Conservation (phyloP, 1,284 basidiomycete species). For the Ceratobasidium theobromae region DNA sequence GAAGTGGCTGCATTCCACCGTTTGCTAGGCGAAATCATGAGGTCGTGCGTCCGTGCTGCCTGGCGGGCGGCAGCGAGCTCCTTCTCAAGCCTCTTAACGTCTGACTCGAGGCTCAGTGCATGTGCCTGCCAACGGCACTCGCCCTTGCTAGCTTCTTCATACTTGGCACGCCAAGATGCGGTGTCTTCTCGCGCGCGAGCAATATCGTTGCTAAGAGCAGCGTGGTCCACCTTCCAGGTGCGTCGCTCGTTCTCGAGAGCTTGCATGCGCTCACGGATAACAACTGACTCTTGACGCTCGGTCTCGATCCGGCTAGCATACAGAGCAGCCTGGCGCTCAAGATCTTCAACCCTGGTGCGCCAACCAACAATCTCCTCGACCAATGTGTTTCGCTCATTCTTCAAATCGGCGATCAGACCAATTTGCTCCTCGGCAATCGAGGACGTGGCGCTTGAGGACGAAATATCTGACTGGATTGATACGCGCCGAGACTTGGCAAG, state of each 20-base stretch:
- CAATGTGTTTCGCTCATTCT: slow-evolving; percentile 74
- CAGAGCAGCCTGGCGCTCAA: slow-evolving; percentile 53
- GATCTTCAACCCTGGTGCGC: slow-evolving; percentile 65
- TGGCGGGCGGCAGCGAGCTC: slow-evolving; percentile 10
- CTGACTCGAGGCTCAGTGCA: slow-evolving; percentile 9
- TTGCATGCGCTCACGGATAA: slow-evolving; percentile 56
- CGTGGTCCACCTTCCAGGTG: slow-evolving; percentile 18
- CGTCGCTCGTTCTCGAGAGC: slow-evolving; percentile 13
- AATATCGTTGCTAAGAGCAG: not conserved
- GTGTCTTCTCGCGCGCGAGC: slow-evolving; percentile 7
- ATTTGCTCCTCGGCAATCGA: slow-evolving; percentile 32
- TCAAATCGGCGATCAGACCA: slow-evolving; percentile 60
- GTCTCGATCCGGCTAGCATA: slow-evolving; percentile 64
- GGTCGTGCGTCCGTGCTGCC: too few species aligned
- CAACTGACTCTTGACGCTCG: slow-evolving; percentile 73
- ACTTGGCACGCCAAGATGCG: slow-evolving; percentile 6
- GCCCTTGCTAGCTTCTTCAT: slow-evolving; percentile 16
- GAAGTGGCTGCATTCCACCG: slow-evolving; percentile 7
- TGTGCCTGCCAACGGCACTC: slow-evolving; percentile 19
- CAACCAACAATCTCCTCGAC: slow-evolving; percentile 75
- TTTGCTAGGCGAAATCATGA: not conserved
- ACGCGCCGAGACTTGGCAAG: slow-evolving; percentile 44
- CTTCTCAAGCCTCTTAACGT: slow-evolving; percentile 2
- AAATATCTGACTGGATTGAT: slow-evolving; percentile 34
- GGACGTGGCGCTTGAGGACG: slow-evolving; percentile 4